Percentiles rank a stretch among this genome's conserved stretches.
phyloP scores from a whole-genome alignment of 148 eudicot genomes.

The Persicaria tinctoria region DNA sequence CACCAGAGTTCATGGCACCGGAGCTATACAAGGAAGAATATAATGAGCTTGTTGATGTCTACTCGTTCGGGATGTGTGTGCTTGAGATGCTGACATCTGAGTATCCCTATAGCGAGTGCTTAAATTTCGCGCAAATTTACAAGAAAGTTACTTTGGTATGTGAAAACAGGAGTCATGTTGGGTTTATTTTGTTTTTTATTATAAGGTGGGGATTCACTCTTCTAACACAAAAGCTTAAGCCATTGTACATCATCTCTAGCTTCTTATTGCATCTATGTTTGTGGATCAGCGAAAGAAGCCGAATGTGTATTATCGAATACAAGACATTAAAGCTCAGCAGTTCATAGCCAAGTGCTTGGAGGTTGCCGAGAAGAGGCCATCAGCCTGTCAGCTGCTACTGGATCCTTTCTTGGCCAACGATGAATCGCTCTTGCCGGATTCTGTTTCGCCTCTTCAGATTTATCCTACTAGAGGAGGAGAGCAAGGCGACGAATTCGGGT shows the following conservation, averaged over 20 bases:
- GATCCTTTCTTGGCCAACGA: conserved; percentile 64
- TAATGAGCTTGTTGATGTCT: conserved; percentile 68
- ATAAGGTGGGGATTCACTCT: no score
- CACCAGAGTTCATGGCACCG: conserved; percentile 96
- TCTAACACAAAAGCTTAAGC: no score
- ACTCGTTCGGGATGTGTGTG: conserved; percentile 89
- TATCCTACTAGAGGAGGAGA: conserved; percentile 21
- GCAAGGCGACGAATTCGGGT: no score
- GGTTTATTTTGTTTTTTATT: no score
- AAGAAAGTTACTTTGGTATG: conserved; percentile 50
- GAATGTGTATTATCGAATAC: conserved; percentile 44
- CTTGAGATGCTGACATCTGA: conserved; percentile 84
- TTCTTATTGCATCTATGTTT: no score
- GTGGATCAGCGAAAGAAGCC: conserved; percentile 65
- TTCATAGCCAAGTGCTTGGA: conserved; percentile 69
- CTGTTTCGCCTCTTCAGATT: conserved; percentile 15
- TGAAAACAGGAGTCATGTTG: no score
- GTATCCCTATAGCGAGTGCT: conserved; percentile 79
- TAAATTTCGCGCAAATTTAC: conserved; percentile 79
- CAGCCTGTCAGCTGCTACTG: conserved; percentile 49
- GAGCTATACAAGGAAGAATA: conserved; percentile 79
- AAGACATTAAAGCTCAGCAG: conserved; percentile 47
- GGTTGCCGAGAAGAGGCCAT: conserved; percentile 50
- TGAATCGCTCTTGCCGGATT: conserved; percentile 17
- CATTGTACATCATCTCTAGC: no score